Evolutionary conservation across 768 basidiomycete genomes (phyloP), one percentile per base, ranked within the genome.

Genomic region (Boletus sensibilis): DNA sequence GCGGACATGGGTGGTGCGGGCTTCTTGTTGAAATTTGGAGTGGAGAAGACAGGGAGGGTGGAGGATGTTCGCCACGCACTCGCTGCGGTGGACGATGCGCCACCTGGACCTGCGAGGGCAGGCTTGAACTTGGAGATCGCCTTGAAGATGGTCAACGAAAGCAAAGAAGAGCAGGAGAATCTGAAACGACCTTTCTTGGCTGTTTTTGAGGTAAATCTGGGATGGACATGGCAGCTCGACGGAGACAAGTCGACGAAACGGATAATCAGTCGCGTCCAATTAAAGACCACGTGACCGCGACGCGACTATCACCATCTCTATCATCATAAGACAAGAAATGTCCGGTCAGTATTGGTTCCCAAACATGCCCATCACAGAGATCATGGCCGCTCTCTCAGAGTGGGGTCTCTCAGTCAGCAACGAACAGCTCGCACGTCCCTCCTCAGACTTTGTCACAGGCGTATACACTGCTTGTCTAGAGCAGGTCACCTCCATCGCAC

Each of bases 391-490:
- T 3, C 79, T 93, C 25, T 74, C 79, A 6, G 83, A 80, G 23
- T 91, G 90, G 87, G 86, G 84, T 2, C 75, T 91, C 31, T 74
- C 81, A 9, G 78, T 90, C 34, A 84, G 79, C 60, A 78, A 79
- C 44, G 85, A 88, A 50, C 87, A 91, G 59, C 83, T 93, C 41
- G 66, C 78, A 41, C 78, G 79, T 18, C 91, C 91, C 1, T 82
- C 82, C 1, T 64, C 84, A 1, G 88, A 91, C 41, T 89, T 90
- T 60, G 87, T 92, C 31, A 78, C 85, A 37, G 76, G 74, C 50
- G 80, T 92, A 20, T 92, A 88, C 72, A 78, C 76, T 56, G 82
- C 85, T 9, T 89, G 89, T 66, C 78, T 93, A 40, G 79, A 86
- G 40, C 86, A 88, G 64, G 83, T 90, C 55, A 86, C 86, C 6